Conservation (phyloP, 768 basidiomycete genomes). For the Megacollybia marginata region DNA sequence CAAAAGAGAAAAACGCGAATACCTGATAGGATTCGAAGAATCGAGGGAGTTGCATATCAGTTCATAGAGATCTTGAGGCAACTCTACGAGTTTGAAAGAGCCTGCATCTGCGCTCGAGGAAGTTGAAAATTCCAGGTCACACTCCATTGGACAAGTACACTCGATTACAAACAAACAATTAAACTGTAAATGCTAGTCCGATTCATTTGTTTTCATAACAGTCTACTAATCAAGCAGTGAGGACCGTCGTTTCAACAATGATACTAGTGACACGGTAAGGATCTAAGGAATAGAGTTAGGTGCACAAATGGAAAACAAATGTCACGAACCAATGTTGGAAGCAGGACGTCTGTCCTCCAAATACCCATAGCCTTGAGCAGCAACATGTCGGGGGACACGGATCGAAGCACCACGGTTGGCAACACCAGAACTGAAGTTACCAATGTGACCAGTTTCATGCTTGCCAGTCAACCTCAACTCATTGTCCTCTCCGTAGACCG, state of each 20-base stretch:
- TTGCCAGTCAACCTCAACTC: conserved; percentile 92
- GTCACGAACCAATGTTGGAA: conserved; percentile 86
- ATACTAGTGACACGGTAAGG: conserved; percentile 92
- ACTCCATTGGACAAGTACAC: conserved; percentile 16
- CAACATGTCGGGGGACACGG: conserved; percentile 92
- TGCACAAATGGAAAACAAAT: background rate
- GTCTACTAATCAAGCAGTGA: conserved; percentile 14
- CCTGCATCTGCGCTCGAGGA: conserved; percentile 39
- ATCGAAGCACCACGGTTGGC: conserved; percentile 97
- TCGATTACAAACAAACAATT: no score
- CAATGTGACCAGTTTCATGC: conserved; percentile 96
- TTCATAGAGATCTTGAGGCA: conserved; percentile 60
- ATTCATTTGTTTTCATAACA: no score
- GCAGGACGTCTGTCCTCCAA: conserved; percentile 95
- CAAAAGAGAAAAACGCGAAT: conserved; percentile 2
- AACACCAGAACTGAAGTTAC: conserved; percentile 86
- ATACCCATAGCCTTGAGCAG: conserved; percentile 89
- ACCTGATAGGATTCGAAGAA: conserved; percentile 24
- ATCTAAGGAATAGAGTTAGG: conserved; percentile 37
- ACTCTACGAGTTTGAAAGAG: conserved; percentile 64
- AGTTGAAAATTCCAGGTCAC: conserved; percentile 46
- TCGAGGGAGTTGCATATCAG: conserved; percentile 48
- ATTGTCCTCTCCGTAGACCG: conserved; percentile 97
- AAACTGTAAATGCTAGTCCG: no score
- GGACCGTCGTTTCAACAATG: conserved; percentile 81